A percentile compares a stretch with the other conserved stretches of the same genome.
Conservation (phyloP, 768 basidiomycete genomes). For the Lactarius trivialis region DNA sequence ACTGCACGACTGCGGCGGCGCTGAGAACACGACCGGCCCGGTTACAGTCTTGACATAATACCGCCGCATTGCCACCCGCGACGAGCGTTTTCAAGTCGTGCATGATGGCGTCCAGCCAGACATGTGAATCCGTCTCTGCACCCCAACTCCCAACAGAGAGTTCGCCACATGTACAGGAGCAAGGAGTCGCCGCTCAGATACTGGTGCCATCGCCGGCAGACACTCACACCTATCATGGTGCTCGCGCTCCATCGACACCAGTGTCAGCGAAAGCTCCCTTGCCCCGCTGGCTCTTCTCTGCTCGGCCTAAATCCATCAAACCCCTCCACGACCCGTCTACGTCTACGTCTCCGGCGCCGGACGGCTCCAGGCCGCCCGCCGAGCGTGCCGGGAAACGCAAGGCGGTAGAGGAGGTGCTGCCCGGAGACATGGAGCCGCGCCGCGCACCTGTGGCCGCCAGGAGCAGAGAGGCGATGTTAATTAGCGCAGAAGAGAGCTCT, state of each 20-base stretch:
- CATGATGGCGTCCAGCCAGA: background rate
- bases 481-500: background rate
- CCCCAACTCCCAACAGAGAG: background rate
- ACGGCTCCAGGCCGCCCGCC: background rate
- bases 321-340: background rate
- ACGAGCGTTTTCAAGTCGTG: background rate
- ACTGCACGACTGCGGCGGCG: too few relatives aligned
- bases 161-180: background rate
- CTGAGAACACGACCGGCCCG: too few relatives aligned
- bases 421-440: background rate
- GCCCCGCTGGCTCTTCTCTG: background rate
- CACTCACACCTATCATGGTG: background rate
- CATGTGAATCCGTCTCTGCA: too few relatives aligned
- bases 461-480: background rate
- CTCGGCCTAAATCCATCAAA: background rate
- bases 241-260: background rate
- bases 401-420: background rate
- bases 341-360: background rate
- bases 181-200: background rate
- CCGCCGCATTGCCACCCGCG: too few relatives aligned
- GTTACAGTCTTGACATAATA: too few relatives aligned
- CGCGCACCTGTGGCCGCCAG: background rate
- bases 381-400: background rate
- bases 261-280: background rate
- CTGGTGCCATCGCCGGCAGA: background rate